Evolutionary conservation across 805 yeast genomes (phyloP), one percentile per base, ranked within the genome.

Genomic region (Sugiyamaella valdiviana): DNA sequence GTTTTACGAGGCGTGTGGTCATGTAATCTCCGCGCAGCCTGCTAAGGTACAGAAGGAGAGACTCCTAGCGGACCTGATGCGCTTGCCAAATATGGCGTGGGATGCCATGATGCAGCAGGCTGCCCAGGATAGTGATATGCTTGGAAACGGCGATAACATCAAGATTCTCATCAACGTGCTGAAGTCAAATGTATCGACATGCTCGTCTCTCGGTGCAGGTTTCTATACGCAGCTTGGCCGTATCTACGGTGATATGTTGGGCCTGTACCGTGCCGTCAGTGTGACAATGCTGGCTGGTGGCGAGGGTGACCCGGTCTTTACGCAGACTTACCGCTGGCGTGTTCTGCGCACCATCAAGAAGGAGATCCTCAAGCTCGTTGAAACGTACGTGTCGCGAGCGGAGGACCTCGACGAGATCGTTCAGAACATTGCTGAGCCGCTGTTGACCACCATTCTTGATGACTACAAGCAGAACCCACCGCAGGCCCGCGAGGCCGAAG

Each of bases 401-500:
- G 95, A 85, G 59, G 84, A 88, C 61, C 71, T 77, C 51, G 90
- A 89, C 51, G 91, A 87, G 58, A 82, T 91, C 45, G 96, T 86
- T 20, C 75, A 81, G 44, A 88, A 84, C 54, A 75, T 93, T 56
- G 82, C 89, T 3, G 86, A 85, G 54, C 95, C 95, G 24, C 71
- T 93, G 61, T 78, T 93, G 53, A 76, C 76, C 40, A 87, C 97
- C 0, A 90, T 88, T 14, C 76, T 93, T 54, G 95, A 85, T 52
- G 99, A 93, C 66, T 93, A 93, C 70, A 80, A 79, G 60, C 71
- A 80, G 15, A 86, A 86, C 62, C 95, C 89, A 29, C 95, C 98
- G 3, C 95, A 89, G 70, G 96, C 97, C 7, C 82, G 98, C 64
- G 99, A 93, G 70, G 96, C 96, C 6, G 99, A 93, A 69, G 99